Percentiles rank a stretch among this genome's conserved stretches.
These are phyloP conservation scores for Lentinus brumalis DNA, from an alignment of 768 basidiomycete species.

Conservation along the genomic window DNA sequence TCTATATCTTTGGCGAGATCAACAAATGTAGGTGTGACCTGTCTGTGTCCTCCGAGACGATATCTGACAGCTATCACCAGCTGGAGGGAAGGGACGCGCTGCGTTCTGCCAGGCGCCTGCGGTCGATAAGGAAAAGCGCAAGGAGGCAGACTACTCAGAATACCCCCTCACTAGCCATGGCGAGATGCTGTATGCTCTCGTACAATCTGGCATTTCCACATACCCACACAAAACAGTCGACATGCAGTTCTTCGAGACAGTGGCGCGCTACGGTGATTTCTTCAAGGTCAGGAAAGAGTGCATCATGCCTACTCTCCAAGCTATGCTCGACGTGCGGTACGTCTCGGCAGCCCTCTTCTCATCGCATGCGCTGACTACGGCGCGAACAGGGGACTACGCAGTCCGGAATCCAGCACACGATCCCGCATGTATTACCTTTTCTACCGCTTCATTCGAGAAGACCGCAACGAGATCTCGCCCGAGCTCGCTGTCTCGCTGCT, in stretches of 20 bases:
- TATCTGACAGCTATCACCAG: constrained; percentile 32
- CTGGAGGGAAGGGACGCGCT: constrained; percentile 76
- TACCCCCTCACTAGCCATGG: constrained; percentile 90
- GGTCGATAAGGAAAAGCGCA: constrained; percentile 68
- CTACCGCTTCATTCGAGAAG: constrained; percentile 86
- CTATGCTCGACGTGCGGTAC: constrained; percentile 83
- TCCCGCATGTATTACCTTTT: constrained; percentile 91
- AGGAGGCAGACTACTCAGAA: constrained; percentile 68
- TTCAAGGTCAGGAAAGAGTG: constrained; percentile 92
- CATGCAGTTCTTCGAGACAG: constrained; percentile 92
- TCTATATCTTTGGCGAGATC: constrained; percentile 93
- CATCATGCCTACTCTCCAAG: constrained; percentile 83
- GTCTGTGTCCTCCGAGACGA: background rate
- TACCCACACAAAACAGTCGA: constrained; percentile 85
- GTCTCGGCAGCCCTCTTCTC: constrained; percentile 29
- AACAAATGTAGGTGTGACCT: constrained; percentile 67
- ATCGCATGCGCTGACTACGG: background rate
- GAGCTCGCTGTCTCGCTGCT: constrained; percentile 74
- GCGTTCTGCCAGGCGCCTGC: constrained; percentile 82
- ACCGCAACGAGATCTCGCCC: constrained; percentile 72
- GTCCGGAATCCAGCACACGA: constrained; percentile 64
- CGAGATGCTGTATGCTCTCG: constrained; percentile 82
- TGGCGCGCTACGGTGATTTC: constrained; percentile 92
- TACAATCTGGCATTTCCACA: constrained; percentile 78
- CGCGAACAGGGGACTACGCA: constrained; percentile 78